A percentile compares a stretch with the other conserved stretches of the same genome.
These are phyloP conservation scores for Curvularia spicifera DNA, from an alignment of 2,329 filamentous ascomycete species.

Conservation along the genomic window DNA sequence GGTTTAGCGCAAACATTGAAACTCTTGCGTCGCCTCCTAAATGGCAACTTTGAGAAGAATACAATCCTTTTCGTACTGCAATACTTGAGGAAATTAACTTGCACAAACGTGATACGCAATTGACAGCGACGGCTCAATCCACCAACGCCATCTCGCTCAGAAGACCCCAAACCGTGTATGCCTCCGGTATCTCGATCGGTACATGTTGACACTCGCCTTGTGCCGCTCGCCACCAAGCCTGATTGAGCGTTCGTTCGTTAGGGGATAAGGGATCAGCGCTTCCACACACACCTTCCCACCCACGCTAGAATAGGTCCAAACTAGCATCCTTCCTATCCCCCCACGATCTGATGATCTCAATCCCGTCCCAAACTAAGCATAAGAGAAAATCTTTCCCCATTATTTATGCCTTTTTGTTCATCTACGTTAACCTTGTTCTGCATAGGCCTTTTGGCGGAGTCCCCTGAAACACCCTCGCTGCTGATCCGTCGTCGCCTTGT, in stretches of 20 bases:
- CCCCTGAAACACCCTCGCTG: background rate
- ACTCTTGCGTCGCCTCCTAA: constrained; percentile 27
- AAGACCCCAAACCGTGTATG: background rate
- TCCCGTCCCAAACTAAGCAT: background rate
- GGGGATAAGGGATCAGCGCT: background rate
- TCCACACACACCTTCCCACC: background rate
- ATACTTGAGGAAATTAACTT: background rate
- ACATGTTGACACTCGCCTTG: background rate
- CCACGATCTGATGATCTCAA: background rate
- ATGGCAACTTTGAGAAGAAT: constrained; percentile 29
- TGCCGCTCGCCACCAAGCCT: background rate
- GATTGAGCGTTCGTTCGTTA: background rate
- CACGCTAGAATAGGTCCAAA: background rate
- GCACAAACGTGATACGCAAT: background rate
- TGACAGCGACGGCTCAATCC: background rate
- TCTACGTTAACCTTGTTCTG: background rate
- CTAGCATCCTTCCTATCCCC: background rate
- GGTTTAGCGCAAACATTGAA: constrained; percentile 32
- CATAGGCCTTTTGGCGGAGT: background rate
- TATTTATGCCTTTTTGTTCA: background rate
- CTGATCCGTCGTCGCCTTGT: background rate
- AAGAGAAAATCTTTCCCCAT: background rate
- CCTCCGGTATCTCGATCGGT: background rate
- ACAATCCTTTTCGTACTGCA: background rate
- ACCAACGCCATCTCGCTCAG: background rate